Base-by-base conservation (phyloP, 768 basidiomycete genomes). In the Sporobolomyces pararoseus region DNA sequence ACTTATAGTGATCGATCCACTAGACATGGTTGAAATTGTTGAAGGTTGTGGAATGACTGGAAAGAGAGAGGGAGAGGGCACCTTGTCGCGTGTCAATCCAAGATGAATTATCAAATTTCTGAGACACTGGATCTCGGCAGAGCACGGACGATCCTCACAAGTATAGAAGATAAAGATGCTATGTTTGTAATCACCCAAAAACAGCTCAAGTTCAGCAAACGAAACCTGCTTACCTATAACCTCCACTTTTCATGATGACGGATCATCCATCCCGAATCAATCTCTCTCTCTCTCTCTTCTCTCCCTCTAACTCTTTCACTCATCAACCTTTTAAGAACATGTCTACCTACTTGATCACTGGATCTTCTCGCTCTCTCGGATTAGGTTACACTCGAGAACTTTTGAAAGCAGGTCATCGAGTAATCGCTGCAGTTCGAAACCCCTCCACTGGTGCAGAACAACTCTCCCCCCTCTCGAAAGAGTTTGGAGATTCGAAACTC, bases 361-460 rank as follows among this genome's bases (percentile, higher is more conserved):
- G 72, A 21, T 78, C 78, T 12, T 72, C 76, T n/a, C 79, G 79
- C 32, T 75, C 76, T 0, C 75, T 79, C 42, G 79, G 78, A 1
- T 69, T 78, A 46, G 79, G 76, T 31, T 78, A 75, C 62, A 72
- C 75, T 4, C 64, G 31, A 21, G 49, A 76, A 21, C 76, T 79
- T 70, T 7, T 60, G 55, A 9, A 29, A 73, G 23, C 55, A 61
- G 3, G 75, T 76, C 67, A 55, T 37, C 57, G 35, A 10, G 71
- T 80, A 34, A 75, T 80, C 57, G 79, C 78, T 6, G 63, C 78
- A 19, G 80, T 76, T 7, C 78, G 80, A 59, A 79, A 70, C 53
- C 70, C 73, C 12, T 49, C 59, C 2, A 64, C n/a, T n/a, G n/a
- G 59, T 14, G 73, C 79, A 4, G 51, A 53, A 3, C 74, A 66